Evolutionary conservation across 352 stramenopile genomes (phyloP).

Genomic region (Globisporangium splendens): DNA sequence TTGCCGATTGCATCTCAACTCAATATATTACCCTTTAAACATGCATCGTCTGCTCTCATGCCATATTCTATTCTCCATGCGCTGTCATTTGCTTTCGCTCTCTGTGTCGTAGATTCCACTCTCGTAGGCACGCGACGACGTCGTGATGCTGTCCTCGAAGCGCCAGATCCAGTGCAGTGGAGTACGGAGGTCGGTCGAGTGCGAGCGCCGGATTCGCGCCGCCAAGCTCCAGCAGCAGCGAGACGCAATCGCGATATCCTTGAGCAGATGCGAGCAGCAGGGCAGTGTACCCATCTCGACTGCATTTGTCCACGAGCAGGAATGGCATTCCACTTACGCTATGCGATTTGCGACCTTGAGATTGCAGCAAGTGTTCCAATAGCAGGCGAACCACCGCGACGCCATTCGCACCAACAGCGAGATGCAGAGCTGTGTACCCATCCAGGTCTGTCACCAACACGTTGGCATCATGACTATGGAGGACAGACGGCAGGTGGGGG

Average conservation of each 20-base stretch:
- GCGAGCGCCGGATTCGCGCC: constrained; percentile 10
- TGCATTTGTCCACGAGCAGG: constrained; percentile 6
- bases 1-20: background rate
- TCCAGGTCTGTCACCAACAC: constrained; percentile 9
- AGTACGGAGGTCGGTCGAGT: constrained; percentile 10
- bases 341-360: background rate
- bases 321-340: too few relatives aligned
- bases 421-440: constrained; percentile 13
- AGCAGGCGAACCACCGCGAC: constrained; percentile 4
- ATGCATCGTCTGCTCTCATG: too few relatives aligned
- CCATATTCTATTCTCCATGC: too few relatives aligned
- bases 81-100: background rate
- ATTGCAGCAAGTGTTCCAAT: background rate
- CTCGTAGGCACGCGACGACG: constrained; percentile 6
- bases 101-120: background rate
- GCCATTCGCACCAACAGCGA: constrained; percentile 12
- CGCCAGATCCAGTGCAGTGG: constrained; percentile 16
- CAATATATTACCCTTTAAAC: background rate
- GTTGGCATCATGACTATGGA: constrained; percentile 5
- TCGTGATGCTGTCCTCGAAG: constrained; percentile 11
- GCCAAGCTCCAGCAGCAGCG: constrained; percentile 9
- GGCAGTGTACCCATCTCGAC: constrained; percentile 15
- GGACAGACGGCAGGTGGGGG: too few relatives aligned
- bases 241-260: constrained; percentile 9
- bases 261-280: constrained; percentile 10